Base-by-base conservation (phyloP, 257 asterid species). In the Salvia splendens region DNA sequence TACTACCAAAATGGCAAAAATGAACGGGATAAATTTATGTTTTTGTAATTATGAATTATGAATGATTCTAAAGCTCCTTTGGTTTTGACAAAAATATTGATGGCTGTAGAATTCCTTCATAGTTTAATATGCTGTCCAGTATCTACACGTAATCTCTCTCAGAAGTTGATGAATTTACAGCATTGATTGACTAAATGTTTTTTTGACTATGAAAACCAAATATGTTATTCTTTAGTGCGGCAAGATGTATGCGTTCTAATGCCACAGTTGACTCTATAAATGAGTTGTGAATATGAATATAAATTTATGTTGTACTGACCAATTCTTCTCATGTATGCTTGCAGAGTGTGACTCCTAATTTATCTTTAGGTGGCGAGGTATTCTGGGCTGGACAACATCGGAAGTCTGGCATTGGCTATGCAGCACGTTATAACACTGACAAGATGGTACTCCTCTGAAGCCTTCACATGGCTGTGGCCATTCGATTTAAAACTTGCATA, bases 331-430 rank as follows among this genome's bases (percentile, higher is more conserved):
- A 35, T 67, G 69, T 71, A 56, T 66, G 17, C 46, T 60, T 75
- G 78, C 83, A 93, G 99, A 93, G 95, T 73, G 88, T 93, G 57
- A 81, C 87, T 61, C 87, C 96, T 63, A 79, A 82, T 76, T 77
- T 93, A 43, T 90, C 95, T 33, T 80, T 90, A 83, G 98, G 97
- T 17, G 97, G 98, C 50, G 98, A 90, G 81, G 84, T 90, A 42
- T 90, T 93, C 82, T 93, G 99, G 99, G 95, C 97, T 70, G 99
- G 99, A 72, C 97, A 93, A 75, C 97, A 85, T 79, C 79, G 96
- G 68, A 93, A 89, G 75, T 90, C 99, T 63, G 97, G 97, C 72
- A 73, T 90, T 71, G 99, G 99, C 61, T 93, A 86, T 76, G 96
- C 92, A 73, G 97, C 88, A 40, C 96, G 99, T 57, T 93, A 85